These are phyloP conservation scores for Leccinum ochraceum DNA, from an alignment of 768 basidiomycete genomes.

Conservation along the genomic window DNA sequence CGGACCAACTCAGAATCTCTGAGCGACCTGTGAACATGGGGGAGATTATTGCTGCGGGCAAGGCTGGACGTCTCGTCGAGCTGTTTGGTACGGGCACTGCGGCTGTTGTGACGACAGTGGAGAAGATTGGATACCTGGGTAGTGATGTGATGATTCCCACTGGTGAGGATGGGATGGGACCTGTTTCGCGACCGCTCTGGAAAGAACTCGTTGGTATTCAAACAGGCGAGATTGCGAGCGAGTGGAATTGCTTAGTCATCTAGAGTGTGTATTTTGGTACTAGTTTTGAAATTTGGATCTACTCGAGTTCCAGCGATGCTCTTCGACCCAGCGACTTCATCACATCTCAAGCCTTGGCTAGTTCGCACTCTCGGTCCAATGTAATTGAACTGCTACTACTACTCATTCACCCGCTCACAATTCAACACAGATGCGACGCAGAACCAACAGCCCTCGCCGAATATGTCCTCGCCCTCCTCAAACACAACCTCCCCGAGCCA, in stretches of 20 bases:
- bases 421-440: conserved; percentile 78
- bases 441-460: conserved; percentile 93
- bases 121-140: conserved; percentile 60
- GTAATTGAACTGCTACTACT: conserved; percentile 24
- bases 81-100: conserved; percentile 53
- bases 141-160: conserved; percentile 56
- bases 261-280: background rate
- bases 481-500: conserved; percentile 82
- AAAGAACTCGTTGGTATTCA: conserved; percentile 62
- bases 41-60: conserved; percentile 58
- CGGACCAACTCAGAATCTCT: conserved; percentile 56
- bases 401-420: background rate
- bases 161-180: conserved; percentile 74
- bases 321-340: conserved; percentile 61
- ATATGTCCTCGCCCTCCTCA: conserved; percentile 90
- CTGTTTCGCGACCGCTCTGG: conserved; percentile 51
- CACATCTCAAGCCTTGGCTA: conserved; percentile 85
- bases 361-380: conserved; percentile 88
- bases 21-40: conserved; percentile 77
- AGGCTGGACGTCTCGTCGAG: conserved; percentile 46
- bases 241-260: conserved; percentile 67
- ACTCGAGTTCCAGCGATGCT: conserved; percentile 46
- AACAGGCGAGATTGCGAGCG: conserved; percentile 71
- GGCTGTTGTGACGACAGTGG: conserved; percentile 54
- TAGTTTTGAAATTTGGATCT: background rate